A percentile compares a stretch with the other conserved stretches of the same genome.
These are phyloP conservation scores for Pythium dissimile DNA, from an alignment of 352 stramenopile species.

Conservation along the genomic window DNA sequence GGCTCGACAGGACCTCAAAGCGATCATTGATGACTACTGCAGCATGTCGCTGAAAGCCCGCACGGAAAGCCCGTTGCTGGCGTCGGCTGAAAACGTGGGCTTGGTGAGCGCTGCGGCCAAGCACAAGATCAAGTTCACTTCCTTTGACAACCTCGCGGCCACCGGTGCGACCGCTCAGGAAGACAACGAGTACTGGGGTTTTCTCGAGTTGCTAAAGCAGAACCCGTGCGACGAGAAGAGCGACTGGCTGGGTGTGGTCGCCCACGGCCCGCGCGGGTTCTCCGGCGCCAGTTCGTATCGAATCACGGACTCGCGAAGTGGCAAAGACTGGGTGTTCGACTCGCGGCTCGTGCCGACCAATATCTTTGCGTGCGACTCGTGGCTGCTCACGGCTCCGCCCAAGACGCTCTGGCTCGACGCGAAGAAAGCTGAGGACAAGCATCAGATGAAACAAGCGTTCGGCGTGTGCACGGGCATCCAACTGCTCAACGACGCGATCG, in stretches of 20 bases:
- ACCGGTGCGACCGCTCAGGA: slow-evolving; percentile 18
- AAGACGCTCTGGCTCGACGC: slow-evolving; percentile 58
- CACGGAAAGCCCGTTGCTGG: slow-evolving; percentile 33
- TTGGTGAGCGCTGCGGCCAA: slow-evolving; percentile 58
- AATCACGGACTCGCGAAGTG: slow-evolving; percentile 31
- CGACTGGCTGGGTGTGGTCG: slow-evolving; percentile 34
- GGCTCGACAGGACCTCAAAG: slow-evolving; percentile 43
- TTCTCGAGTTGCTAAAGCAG: slow-evolving; percentile 47
- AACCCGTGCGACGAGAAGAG: slow-evolving; percentile 55
- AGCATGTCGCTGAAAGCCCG: slow-evolving; percentile 50
- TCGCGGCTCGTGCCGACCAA: slow-evolving; percentile 62
- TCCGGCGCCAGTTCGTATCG: slow-evolving; percentile 45
- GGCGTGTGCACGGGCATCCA: slow-evolving; percentile 79
- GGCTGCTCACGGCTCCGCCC: slow-evolving; percentile 57
- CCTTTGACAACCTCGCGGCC: slow-evolving; percentile 72
- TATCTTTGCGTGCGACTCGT: slow-evolving; percentile 75
- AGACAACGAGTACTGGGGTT: slow-evolving; percentile 53
- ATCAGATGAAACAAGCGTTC: slow-evolving; percentile 59
- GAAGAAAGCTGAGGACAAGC: slow-evolving; percentile 39
- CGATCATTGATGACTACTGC: slow-evolving; percentile 64
- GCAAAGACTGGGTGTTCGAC: slow-evolving; percentile 62
- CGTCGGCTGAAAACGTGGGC: slow-evolving; percentile 54
- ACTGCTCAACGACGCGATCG: slow-evolving; percentile 64
- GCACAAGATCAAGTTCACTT: slow-evolving; percentile 63
- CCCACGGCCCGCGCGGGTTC: slow-evolving; percentile 43